Base-by-base conservation (phyloP, 2,329 filamentous ascomycete species). In the Venturia asperata region DNA sequence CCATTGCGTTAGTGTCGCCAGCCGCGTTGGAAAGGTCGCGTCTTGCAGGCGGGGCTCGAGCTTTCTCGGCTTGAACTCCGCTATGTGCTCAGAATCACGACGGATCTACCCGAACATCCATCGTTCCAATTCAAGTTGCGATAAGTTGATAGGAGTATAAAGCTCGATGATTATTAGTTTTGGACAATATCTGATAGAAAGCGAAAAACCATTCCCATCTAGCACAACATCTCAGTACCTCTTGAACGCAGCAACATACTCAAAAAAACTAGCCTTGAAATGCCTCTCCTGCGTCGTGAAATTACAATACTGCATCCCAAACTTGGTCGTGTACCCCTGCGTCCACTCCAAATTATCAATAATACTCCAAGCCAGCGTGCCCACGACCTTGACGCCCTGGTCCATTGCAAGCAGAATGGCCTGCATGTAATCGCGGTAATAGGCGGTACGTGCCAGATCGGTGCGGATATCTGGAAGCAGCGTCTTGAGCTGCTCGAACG, bases 251-350 rank as follows among this genome's bases (percentile, higher is more conserved):
- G 71, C 71, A 43, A 73, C 72, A 67, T 74, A 74, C 64, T 76
- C 72, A 66, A 77, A 77, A 62, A 75, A 74, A 66, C 72, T 75
- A 7, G 73, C 72, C 67, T 77, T 77, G 69, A 72, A 76, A 56
- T 70, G 71, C 52, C 75, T 68, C 56, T 75, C 73, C 66, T 75
- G 71, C 45, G 72, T 72, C 34, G 73, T 74, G n/a, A 74, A 69
- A 63, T 77, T 77, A 19, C 76, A 73, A 64, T 76, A 75, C 70
- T 76, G 74, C 66, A 77, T 72, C 0, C 75, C 76, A 67, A 77
- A 77, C 65, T 72, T 73, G 1, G 39, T 34, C 2, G 68, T 66
- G 43, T 71, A 75, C 9, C 73, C 74, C 41, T 68, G 66, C 15
- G 64, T 64, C 74, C 74, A 77, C 68, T 77, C 75, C 55, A 74